A percentile compares a stretch with the other conserved stretches of the same genome.
These are phyloP conservation scores for Ligustrum vulgare DNA, from an alignment of 257 asterid species.

Conservation along the genomic window DNA sequence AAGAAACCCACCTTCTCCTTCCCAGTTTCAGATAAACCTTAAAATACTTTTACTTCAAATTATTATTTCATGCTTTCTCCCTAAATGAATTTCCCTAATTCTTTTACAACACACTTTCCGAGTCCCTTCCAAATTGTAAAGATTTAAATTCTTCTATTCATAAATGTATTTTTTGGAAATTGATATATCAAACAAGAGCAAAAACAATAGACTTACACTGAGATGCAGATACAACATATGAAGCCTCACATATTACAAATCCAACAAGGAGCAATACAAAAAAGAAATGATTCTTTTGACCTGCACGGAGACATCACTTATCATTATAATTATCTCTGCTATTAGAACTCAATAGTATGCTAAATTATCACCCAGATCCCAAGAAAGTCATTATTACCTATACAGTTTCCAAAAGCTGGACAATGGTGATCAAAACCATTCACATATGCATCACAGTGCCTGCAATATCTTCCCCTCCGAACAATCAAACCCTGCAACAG, in stretches of 20 bases:
- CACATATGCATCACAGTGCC: slow-evolving; percentile 46
- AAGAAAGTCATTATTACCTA: slow-evolving; percentile 34
- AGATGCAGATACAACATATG: slow-evolving; percentile 38
- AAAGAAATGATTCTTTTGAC: slow-evolving; percentile 47
- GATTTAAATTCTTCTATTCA: background rate
- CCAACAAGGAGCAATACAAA: slow-evolving; percentile 45
- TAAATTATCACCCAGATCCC: background rate
- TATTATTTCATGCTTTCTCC: background rate
- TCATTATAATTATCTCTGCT: background rate
- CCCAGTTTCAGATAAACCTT: background rate
- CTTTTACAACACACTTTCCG: background rate
- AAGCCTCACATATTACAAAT: slow-evolving; percentile 42
- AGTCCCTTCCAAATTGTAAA: background rate
- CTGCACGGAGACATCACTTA: slow-evolving; percentile 34
- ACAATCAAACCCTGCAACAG: slow-evolving; percentile 29
- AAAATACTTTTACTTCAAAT: background rate
- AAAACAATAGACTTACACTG: slow-evolving; percentile 42
- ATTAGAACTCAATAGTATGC: slow-evolving; percentile 3
- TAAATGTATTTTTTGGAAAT: background rate
- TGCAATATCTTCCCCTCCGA: slow-evolving; percentile 48
- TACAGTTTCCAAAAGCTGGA: slow-evolving; percentile 66
- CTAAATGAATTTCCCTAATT: background rate
- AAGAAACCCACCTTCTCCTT: background rate
- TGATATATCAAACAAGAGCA: background rate
- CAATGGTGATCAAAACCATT: slow-evolving; percentile 62